Conservation (phyloP, 345 rosid genomes). For the Atalantia buxifolia region DNA sequence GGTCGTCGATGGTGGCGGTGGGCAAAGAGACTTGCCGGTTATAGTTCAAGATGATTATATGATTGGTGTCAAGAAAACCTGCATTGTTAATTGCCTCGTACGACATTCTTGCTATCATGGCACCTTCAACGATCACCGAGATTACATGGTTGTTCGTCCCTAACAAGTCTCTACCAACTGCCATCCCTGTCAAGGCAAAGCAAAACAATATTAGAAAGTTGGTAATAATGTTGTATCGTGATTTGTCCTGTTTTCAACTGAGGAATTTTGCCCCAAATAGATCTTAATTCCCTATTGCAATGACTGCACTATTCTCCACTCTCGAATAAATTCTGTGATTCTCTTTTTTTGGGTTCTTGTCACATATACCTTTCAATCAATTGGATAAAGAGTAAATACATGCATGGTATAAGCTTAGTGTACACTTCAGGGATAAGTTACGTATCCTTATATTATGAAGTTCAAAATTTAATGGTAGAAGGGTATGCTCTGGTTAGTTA, state of each 20-base stretch:
- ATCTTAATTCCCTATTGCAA: no score
- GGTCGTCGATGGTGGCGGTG: constrained; percentile 50
- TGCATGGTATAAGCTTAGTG: neutral
- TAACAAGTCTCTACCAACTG: constrained; percentile 47
- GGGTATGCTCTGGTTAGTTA: no score
- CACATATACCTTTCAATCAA: neutral
- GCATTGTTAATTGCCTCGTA: constrained; percentile 60
- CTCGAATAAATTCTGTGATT: no score
- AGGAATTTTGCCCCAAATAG: no score
- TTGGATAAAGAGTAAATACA: neutral
- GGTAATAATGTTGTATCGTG: neutral
- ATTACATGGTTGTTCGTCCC: constrained; percentile 44
- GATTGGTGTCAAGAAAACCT: constrained; percentile 41
- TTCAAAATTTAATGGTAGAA: neutral
- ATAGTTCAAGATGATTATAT: constrained; percentile 47
- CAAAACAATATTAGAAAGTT: neutral
- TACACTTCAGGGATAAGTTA: no score
- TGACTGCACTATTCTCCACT: no score
- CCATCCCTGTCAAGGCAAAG: constrained; percentile 34
- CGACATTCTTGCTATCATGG: constrained; percentile 55
- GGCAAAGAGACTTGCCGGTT: constrained; percentile 51
- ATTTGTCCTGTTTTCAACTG: no score
- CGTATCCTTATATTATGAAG: no score
- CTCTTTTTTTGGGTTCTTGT: no score
- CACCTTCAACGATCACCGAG: constrained; percentile 51